Base-by-base conservation (phyloP, 495 filamentous ascomycete species). In the Lasiosphaeria ovina region DNA sequence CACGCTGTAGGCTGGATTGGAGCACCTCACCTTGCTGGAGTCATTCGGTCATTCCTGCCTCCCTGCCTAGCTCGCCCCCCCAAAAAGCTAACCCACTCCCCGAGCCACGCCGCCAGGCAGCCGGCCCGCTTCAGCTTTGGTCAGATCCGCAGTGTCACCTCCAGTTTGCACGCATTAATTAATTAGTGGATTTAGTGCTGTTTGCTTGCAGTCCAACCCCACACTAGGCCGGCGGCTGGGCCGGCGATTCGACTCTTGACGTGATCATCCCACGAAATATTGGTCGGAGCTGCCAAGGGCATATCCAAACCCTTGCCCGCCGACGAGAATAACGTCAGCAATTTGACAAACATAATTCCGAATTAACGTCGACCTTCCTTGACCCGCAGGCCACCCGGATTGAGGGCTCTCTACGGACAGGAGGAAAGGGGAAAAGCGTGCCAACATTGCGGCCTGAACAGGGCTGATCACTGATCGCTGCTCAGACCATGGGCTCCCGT, bases 401-500 rank as follows among this genome's bases (percentile, higher is more conserved):
- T 24, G 24, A 24, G 24, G 24, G 24, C 24, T 24, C 24, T 24
- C 24, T 2, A 24, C 24, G 24, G 2, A 24, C 24, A 24, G 24
- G 24, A 24, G 24, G 24, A 24, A 24, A 24, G 24, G 24, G 24
- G 24, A 24, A 47, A 47, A 11, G 7, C 2, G 16, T 4, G 44
- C 44, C 44, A 42, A 14, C 2, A 14, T 5, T 47, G 44, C 12
- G 5, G 12, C 12, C 44, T 47, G 12, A 4, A n/a, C 8, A 12
- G 14, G 45, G 44, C 36, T 14, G 31, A 47, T 34, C 11, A 6
- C n/a, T 35, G 35, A 24, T 24, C 24, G 24, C 24, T 24, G 24
- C 24, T 24, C 24, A 24, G 24, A 35, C 38, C 33, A 73, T 73
- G 71, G 63, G 50, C 51, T 56, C 66, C 35, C 59, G 59, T 8